phyloP scores from a whole-genome alignment of 2,329 filamentous ascomycete genomes.

The Claviceps capensis region DNA sequence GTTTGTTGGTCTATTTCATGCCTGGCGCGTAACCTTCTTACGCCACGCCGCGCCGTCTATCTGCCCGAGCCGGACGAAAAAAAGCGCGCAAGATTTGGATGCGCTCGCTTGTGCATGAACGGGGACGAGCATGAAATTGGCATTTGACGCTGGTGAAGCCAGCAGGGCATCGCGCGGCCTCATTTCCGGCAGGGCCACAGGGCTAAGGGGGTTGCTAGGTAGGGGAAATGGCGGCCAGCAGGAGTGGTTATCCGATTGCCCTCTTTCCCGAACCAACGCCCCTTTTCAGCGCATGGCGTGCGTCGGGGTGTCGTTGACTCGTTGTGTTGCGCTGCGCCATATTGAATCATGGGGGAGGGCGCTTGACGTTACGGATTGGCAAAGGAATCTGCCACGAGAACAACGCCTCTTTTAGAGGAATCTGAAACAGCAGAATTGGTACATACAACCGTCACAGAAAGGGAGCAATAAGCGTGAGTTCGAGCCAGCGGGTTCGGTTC shows the following conservation, averaged over 20 bases:
- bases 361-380: background rate
- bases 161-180: conserved; percentile 1
- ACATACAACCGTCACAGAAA: background rate
- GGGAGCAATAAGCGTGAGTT: background rate
- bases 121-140: background rate
- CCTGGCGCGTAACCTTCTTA: background rate
- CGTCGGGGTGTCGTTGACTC: too few species aligned
- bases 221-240: background rate
- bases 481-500: too few species aligned
- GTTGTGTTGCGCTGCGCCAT: background rate
- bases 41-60: background rate
- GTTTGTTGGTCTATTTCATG: too few species aligned
- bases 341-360: background rate
- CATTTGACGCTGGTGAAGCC: background rate
- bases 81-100: background rate
- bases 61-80: background rate
- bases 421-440: background rate
- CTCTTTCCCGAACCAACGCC: background rate
- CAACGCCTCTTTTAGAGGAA: background rate
- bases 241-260: background rate
- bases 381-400: background rate
- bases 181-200: conserved; percentile 2
- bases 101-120: background rate
- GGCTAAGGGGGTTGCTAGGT: background rate
- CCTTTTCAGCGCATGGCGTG: background rate